phyloP scores from a whole-genome alignment of 176 grass and related monocot genomes.

The Lolium perenne region DNA sequence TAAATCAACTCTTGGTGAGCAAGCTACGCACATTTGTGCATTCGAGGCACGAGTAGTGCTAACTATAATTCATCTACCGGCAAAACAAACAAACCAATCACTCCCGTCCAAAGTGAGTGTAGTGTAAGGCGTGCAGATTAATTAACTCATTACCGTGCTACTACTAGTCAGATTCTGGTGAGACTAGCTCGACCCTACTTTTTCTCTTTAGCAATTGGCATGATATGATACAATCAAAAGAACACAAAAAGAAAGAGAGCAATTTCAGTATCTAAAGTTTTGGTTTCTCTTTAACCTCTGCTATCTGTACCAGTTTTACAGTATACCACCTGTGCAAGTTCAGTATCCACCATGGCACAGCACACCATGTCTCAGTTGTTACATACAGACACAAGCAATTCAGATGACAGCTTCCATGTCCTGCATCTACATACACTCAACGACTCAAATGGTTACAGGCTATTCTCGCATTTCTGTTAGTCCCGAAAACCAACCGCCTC shows the following conservation, averaged over 20 bases:
- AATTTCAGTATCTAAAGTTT: not conserved
- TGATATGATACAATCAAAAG: too few species aligned
- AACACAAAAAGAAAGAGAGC: not conserved
- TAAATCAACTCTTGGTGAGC: not conserved
- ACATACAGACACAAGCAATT: conserved; percentile 21
- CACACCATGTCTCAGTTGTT: conserved; percentile 21
- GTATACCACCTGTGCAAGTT: conserved; percentile 39
- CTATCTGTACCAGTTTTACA: conserved; percentile 42
- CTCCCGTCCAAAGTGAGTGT: not conserved
- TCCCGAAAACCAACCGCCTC: conserved; percentile 15
- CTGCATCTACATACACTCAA: conserved; percentile 40
- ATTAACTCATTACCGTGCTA: too few species aligned
- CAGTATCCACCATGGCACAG: conserved; percentile 39
- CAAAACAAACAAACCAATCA: not conserved
- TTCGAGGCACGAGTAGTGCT: not conserved
- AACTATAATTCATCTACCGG: not conserved
- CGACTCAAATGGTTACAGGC: conserved; percentile 5
- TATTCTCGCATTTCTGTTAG: conserved; percentile 33
- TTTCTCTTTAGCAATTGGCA: too few species aligned
- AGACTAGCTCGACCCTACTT: not conserved
- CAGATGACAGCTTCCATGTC: conserved; percentile 19
- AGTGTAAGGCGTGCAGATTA: too few species aligned
- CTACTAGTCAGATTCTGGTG: not conserved
- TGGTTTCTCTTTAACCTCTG: conserved; percentile 17
- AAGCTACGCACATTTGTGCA: not conserved